phyloP scores from a whole-genome alignment of 768 basidiomycete genomes.

The Lactarius hatsudake region DNA sequence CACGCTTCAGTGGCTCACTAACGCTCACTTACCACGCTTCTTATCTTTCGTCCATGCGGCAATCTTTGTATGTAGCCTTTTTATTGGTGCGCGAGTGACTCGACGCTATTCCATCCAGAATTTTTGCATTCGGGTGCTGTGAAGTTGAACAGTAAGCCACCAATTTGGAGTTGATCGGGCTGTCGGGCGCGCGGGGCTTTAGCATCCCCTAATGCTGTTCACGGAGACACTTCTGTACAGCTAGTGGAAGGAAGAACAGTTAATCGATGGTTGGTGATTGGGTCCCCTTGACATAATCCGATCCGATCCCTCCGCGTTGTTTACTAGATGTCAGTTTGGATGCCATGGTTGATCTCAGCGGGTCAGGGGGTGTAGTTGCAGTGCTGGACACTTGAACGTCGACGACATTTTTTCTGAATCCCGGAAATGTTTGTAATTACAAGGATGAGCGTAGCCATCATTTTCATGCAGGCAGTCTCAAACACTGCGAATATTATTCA shows the following conservation, averaged over 20 bases:
- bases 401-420: neutral
- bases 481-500: neutral
- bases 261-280: too few species aligned
- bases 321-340: neutral
- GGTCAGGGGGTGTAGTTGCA: neutral
- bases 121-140: too few species aligned
- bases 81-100: neutral
- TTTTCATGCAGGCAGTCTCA: neutral
- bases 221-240: neutral
- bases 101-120: too few species aligned
- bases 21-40: neutral
- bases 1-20: neutral
- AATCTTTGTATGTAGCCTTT: neutral
- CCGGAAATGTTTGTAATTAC: neutral
- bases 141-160: neutral
- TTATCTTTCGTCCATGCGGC: neutral
- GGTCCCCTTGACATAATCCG: neutral
- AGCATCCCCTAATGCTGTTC: neutral
- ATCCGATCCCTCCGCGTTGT: neutral
- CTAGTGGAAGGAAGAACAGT: neutral
- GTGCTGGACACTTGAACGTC: neutral
- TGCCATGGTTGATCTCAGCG: neutral
- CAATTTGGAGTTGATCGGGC: neutral
- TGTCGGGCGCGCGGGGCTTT: neutral
- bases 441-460: neutral